Evolutionary conservation across 2,329 filamentous ascomycete species (phyloP), one percentile per base, ranked within the genome.

Genomic region (Annulohypoxylon truncatum): DNA sequence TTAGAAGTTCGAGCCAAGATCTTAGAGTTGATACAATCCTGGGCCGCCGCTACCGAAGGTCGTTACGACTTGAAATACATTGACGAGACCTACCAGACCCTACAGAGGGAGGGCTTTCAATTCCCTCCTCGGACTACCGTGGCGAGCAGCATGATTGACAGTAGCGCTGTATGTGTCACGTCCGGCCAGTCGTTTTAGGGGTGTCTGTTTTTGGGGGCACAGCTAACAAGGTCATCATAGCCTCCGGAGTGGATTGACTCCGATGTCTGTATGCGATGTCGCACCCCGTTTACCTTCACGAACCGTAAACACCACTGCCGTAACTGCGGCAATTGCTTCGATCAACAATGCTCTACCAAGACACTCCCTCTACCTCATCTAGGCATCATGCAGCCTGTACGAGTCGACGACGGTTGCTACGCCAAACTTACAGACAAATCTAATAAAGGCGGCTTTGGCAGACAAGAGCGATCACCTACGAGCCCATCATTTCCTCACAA

Each of bases 231-330:
- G 61, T 50, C 35, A n/a, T 61, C 35, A 58, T 73, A 97, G 90
- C 96, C 96, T 8, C 96, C 96, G 0, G 96, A 99, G 80, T 99
- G 96, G 96, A 90, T 90, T 53, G 96, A 99, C 80, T 97, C 95
- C 9, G 96, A 99, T 75, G 95, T 99, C 29, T 99, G 96, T 79
- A 97, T 99, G 94, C 91, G 96, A 77, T 99, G 96, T 79, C 90
- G 96, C 72, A 97, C 95, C 10, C 82, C 93, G 15, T 99, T 99
- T 75, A 97, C 93, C 50, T 97, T 99, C 76, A 99, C 95, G 60
- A 99, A 99, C 79, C 90, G 96, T 75, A 99, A 98, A 78, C 96
- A 99, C 77, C 96, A 99, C 79, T 99, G 96, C 76, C 90, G 96
- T 71, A 99, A 99, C 79, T 99, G 96, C 76, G 96, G 96, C 54